phyloP scores from a whole-genome alignment of 2,329 filamentous ascomycete genomes.

The Juglanconis juglandina region DNA sequence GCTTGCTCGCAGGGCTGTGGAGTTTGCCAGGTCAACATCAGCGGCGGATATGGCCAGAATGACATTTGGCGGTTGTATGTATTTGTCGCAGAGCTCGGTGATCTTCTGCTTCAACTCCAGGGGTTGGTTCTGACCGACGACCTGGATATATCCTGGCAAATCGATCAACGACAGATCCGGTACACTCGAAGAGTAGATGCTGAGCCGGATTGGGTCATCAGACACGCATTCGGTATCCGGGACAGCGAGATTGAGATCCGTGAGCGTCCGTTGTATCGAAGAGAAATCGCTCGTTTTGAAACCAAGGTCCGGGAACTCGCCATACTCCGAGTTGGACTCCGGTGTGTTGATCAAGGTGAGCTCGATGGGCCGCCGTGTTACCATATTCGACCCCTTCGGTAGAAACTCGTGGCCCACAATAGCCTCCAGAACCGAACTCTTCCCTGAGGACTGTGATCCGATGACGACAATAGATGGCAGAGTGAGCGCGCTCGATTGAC shows the following conservation, averaged over 20 bases:
- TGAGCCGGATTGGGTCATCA: constrained; percentile 93
- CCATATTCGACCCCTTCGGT: constrained; percentile 98
- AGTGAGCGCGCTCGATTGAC: constrained; percentile 83
- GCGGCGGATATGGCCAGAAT: constrained; percentile 96
- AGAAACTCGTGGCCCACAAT: constrained; percentile 98
- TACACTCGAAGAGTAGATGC: constrained; percentile 92
- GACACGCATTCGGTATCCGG: constrained; percentile 88
- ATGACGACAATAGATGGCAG: constrained; percentile 98
- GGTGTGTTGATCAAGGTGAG: constrained; percentile 94
- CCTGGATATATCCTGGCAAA: constrained; percentile 94
- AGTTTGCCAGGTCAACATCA: constrained; percentile 96
- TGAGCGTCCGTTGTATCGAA: constrained; percentile 88
- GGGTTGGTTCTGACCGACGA: constrained; percentile 86
- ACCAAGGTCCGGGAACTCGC: constrained; percentile 90
- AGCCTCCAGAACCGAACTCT: constrained; percentile 93
- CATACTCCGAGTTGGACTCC: constrained; percentile 81
- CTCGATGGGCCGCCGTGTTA: constrained; percentile 92
- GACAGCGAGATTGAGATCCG: constrained; percentile 90
- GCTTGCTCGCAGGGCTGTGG: constrained; percentile 84
- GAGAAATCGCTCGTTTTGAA: constrained; percentile 87
- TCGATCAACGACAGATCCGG: constrained; percentile 95
- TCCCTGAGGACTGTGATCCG: constrained; percentile 95
- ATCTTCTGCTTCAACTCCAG: constrained; percentile 93
- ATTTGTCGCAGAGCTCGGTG: constrained; percentile 93
- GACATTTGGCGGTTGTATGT: constrained; percentile 93